Evolutionary conservation across 257 asterid species (phyloP), one percentile per base, ranked within the genome.

Genomic region (Solanum bulbocastanum): DNA sequence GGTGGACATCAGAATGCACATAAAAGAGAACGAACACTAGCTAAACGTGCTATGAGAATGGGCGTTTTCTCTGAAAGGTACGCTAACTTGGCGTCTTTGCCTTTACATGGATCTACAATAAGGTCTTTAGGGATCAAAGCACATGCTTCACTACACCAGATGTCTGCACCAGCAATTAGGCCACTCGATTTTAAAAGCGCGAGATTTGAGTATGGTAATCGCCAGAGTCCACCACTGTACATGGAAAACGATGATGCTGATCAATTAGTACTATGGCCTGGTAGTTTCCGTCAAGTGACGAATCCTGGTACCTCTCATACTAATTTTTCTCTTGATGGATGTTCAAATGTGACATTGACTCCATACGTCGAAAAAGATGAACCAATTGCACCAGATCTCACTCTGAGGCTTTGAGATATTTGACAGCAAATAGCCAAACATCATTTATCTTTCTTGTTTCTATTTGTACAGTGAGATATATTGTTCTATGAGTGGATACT

Each of bases 1-100:
- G 94, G 94, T 13, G 94, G 94, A 20, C 94, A 92, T 62, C 94
- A 92, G 66, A 92, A 92, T 66, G 94, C 94, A 14, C 94, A 92
- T 56, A 92, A 92, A 74, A 88, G 92, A 46, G 94, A 92, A 33
- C 87, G 94, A 79, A 87, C 89, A 5, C 82, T 92, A 3, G 94
- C 94, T 1, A 92, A 90, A 58, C 90, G 94, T 16, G 96, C 94
- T 3, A 68, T 91, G 85, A 76, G 94, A 68, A 92, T 92, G 95
- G 94, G 94, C 1, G 73, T 89, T 15, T 89, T 88, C 87, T 76
- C 93, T 1, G 91, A 88, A 1, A 87, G 89, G 86, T 90, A 90
- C 49, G 88, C 92, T 10, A 88, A 90, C 39, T 75, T 91, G 86
- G 93, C 94, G 3, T 89, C 93, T 68, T 87, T 93, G 40, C 94